A percentile compares a stretch with the other conserved stretches of the same genome.
Evolutionary conservation across 176 grass and related monocot genomes (phyloP).

Genomic region (Phoenix dactylifera): DNA sequence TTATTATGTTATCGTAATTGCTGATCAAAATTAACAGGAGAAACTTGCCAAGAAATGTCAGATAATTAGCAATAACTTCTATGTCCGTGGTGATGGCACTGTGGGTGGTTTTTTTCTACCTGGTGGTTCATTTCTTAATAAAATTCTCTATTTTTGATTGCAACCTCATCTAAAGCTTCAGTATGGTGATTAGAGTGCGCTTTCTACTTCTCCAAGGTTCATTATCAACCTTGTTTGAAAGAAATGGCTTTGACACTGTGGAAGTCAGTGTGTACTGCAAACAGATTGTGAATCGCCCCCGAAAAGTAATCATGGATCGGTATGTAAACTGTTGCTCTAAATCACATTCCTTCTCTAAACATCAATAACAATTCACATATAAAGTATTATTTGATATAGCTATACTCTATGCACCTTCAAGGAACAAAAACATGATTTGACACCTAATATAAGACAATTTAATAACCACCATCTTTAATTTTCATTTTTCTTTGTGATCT

Average conservation of each 20-base stretch:
- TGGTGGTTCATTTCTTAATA: too few relatives aligned
- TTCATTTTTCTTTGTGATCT: too few relatives aligned
- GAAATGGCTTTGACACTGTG: conserved; percentile 9
- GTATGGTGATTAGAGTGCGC: conserved; percentile 2
- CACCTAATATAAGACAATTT: too few relatives aligned
- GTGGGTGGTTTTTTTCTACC: background rate
- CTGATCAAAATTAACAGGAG: background rate
- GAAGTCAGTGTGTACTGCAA: conserved; percentile 10
- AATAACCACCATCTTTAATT: too few relatives aligned
- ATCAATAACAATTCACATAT: too few relatives aligned
- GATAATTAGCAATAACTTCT: conserved; percentile 20
- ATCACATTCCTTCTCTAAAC: background rate
- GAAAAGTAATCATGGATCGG: conserved; percentile 7
- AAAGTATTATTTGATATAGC: too few relatives aligned
- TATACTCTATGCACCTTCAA: too few relatives aligned
- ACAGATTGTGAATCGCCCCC: conserved; percentile 15
- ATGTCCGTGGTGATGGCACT: conserved; percentile 19
- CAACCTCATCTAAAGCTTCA: background rate
- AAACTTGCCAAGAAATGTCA: conserved; percentile 19
- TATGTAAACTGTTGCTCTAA: background rate
- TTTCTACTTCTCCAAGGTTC: conserved; percentile 16
- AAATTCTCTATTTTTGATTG: background rate
- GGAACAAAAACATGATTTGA: too few relatives aligned
- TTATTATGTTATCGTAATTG: too few relatives aligned
- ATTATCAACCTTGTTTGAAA: conserved; percentile 14